Base-by-base conservation (phyloP, 495 filamentous ascomycete species). In the Podospora tetraspora region DNA sequence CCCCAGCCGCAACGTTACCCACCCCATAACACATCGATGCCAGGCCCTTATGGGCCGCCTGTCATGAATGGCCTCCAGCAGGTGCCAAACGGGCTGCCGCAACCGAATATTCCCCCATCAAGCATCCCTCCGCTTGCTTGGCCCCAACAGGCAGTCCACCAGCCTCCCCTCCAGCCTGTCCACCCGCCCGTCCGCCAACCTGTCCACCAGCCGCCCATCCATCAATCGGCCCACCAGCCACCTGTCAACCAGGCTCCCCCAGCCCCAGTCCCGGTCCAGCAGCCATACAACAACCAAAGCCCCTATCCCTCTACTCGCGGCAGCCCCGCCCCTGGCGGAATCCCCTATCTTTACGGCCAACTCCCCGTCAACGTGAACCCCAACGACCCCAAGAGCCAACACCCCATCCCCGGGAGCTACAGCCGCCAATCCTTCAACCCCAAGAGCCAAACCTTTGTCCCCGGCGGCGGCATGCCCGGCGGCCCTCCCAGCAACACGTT, bases 341-440 rank as follows among this genome's bases (percentile, higher is more conserved):
- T 85, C 27, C 86, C 88, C 3, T 95, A 95, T 75, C 82, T 87
- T 7, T 96, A 90, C 76, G 88, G 90, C 9, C 91, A 94, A 71
- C 84, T 94, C 29, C 92, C 92, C 3, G 87, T 82, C 16, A 88
- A 92, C 70, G 82, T 83, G 65, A 85, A 91, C 74, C 87, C 88
- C 64, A 78, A 87, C 56, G 84, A 87, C 63, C 83, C 89, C 57
- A 88, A 90, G 74, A 87, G 84, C 60, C 84, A 89, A 68, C 91
- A 95, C 75, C 89, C 91, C 30, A 85, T 96, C 57, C 91, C 92
- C 16, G 92, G 91, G 21, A 92, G 89, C 78, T 96, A 90, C 77
- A 90, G 88, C 73, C 83, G 92, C 24, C 90, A 92, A 73, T 85
- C 90, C 23, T 97, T 97, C 82, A 97, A 97, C 72, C 94, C 94